A percentile compares a stretch with the other conserved stretches of the same genome.
Evolutionary conservation across 2,329 filamentous ascomycete species (phyloP).

Genomic region (Alternaria rosae): DNA sequence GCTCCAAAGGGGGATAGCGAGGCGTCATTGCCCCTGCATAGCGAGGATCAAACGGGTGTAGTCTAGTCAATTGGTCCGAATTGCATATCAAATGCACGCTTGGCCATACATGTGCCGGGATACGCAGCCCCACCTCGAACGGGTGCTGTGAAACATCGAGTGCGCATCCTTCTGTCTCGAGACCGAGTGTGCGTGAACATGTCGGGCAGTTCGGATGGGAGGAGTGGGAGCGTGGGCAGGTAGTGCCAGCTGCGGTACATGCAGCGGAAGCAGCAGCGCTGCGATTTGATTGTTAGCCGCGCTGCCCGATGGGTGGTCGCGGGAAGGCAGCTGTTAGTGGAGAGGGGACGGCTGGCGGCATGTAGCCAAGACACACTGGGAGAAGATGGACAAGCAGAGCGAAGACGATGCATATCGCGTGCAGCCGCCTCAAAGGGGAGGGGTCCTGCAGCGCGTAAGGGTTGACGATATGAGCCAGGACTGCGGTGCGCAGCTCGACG

Average conservation of each 20-base stretch:
- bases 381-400: conserved; percentile 14
- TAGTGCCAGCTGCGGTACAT: background rate
- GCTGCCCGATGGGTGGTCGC: conserved; percentile 12
- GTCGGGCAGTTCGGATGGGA: conserved; percentile 8
- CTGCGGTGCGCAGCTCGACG: conserved; percentile 5
- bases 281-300: conserved; percentile 19
- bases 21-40: conserved; percentile 39
- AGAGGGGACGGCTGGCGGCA: conserved; percentile 29
- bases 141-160: conserved; percentile 37
- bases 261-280: conserved; percentile 1
- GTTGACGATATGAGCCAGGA: background rate
- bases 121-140: conserved; percentile 30
- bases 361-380: conserved; percentile 31
- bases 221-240: background rate
- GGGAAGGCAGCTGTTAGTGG: conserved; percentile 14
- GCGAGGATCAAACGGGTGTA: conserved; percentile 23
- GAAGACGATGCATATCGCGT: conserved; percentile 25
- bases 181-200: conserved; percentile 9
- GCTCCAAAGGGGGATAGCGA: conserved; percentile 30
- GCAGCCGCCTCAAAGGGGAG: conserved; percentile 24
- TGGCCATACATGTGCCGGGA: conserved; percentile 21
- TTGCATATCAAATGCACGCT: conserved; percentile 34
- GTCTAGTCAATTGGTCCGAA: conserved; percentile 33
- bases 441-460: conserved; percentile 10
- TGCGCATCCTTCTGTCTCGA: conserved; percentile 36